Evolutionary conservation across 768 basidiomycete species (phyloP), one percentile per base, ranked within the genome.

Genomic region (Boletus rex-veris): DNA sequence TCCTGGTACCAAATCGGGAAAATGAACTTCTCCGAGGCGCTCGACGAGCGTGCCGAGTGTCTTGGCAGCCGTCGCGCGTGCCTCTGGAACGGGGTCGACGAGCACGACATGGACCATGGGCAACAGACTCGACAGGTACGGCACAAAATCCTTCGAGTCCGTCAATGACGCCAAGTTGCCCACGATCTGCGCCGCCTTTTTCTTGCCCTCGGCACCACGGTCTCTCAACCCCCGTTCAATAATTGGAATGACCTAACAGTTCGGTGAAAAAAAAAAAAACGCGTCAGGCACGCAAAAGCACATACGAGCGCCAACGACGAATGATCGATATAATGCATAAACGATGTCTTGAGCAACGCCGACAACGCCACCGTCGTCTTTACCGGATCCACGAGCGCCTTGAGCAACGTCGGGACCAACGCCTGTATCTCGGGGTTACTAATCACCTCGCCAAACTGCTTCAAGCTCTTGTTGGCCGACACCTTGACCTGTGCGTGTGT

Each of bases 381-480:
- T 0, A 82, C 82, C 8, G 97, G 97, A 71, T 99, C 96, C 30
- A 96, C 93, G 57, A 99, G 78, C 1, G 97, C 97, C 68, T 93
- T 98, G 62, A 98, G 82, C 58, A 98, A 82, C 11, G 87, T 80
- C 7, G 90, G 90, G 16, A 94, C 92, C 55, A 99, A 77, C 8
- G 84, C 83, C 68, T 96, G 91, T 55, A 98, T 92, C 73, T 99
- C 97, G 0, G 97, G 97, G 64, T 98, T 99, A 71, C 80, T 93
- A 66, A 98, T 94, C 52, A 99, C 97, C 72, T 98, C 97, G 31
- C 97, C 97, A 68, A 99, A 98, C 67, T 92, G 90, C 71, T 98
- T 98, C 72, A 99, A 73, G 70, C 91, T 93, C 73, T 90, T 88
- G 75, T 98, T 98, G 15, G 96, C 97, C 3, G 95, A 85, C 7